Evolutionary conservation across 2,329 filamentous ascomycete species (phyloP), one percentile per base, ranked within the genome.

Genomic region (Hypoxylon rubiginosum): DNA sequence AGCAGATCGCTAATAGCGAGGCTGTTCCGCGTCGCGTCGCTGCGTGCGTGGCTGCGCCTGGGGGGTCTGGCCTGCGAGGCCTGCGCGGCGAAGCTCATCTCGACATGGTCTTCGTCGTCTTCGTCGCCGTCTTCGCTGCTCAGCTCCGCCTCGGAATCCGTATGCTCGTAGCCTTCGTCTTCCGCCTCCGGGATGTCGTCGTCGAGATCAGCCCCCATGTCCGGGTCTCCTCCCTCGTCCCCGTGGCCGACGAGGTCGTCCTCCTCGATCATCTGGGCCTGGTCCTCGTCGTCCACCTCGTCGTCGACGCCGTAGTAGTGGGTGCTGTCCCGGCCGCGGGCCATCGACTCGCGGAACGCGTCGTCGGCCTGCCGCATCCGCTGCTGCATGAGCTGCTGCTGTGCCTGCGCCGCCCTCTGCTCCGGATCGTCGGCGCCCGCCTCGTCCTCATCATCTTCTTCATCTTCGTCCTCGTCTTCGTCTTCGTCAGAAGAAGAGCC

Each of bases 81-180:
- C 71, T 77, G 69, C 15, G 71, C 63, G 5, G 71, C 79, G 59
- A 83, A 84, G 66, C 80, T 81, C 58, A 82, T 66, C 50, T 76
- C 75, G 17, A 62, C 72, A 1, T 72, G 72, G 10, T 82, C 78
- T 5, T 81, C 81, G 24, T 81, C 79, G 52, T 81, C 81, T n/a
- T n/a, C n/a, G n/a, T n/a, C n/a, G n/a, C n/a, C n/a, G n/a, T n/a
- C n/a, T n/a, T n/a, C n/a, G 66, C 83, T 85, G 73, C 83, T 87
- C 53, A 89, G 71, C 55, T 90, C 89, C 8, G 84, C 90, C 70
- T 93, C 91, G 1, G 90, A 91, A 78, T 93, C 91, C 8, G 91
- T 93, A 75, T 93, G 91, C 81, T 94, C 91, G 80, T 93, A 93
- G 71, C 87, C 86, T 24, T 84, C 87, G 73, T 81, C 82, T 73